Percentiles rank a stretch among this genome's conserved stretches.
Evolutionary conservation across 106 monocot species (phyloP).

Genomic region (Xerophyta viscosa): DNA sequence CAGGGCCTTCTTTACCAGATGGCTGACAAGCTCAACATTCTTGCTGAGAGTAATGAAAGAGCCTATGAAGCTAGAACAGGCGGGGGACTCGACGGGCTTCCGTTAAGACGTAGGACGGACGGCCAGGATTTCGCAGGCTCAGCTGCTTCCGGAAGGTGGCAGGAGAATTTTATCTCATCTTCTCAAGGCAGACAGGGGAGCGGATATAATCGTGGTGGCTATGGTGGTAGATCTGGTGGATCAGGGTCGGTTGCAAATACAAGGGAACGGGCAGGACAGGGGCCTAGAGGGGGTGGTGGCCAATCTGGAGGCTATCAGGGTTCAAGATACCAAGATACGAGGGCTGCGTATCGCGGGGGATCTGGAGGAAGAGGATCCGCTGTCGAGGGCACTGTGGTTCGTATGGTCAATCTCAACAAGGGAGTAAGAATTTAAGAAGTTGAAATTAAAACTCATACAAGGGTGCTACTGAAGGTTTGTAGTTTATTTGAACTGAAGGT

Average conservation of each 20-base stretch:
- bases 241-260: conserved; percentile 4
- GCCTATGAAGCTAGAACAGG: conserved; percentile 83
- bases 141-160: conserved; percentile 51
- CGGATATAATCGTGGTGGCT: conserved; percentile 21
- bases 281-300: conserved; percentile 12
- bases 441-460: no score
- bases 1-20: conserved; percentile 84
- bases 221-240: conserved; percentile 20
- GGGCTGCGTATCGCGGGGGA: conserved; percentile 19
- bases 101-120: conserved; percentile 48
- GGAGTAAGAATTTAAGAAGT: conserved; percentile 25
- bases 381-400: conserved; percentile 25
- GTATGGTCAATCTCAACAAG: conserved; percentile 75
- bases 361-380: conserved; percentile 19
- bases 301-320: conserved; percentile 30
- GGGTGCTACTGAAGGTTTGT: no score
- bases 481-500: no score
- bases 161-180: conserved; percentile 43
- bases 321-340: conserved; percentile 54
- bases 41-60: conserved; percentile 84
- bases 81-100: conserved; percentile 72
- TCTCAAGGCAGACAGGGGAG: conserved; percentile 40
- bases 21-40: conserved; percentile 72
- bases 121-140: conserved; percentile 41
- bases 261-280: conserved; percentile 21